These are phyloP conservation scores for Trematosphaeria pertusa DNA, from an alignment of 2,329 filamentous ascomycete genomes.

Conservation along the genomic window DNA sequence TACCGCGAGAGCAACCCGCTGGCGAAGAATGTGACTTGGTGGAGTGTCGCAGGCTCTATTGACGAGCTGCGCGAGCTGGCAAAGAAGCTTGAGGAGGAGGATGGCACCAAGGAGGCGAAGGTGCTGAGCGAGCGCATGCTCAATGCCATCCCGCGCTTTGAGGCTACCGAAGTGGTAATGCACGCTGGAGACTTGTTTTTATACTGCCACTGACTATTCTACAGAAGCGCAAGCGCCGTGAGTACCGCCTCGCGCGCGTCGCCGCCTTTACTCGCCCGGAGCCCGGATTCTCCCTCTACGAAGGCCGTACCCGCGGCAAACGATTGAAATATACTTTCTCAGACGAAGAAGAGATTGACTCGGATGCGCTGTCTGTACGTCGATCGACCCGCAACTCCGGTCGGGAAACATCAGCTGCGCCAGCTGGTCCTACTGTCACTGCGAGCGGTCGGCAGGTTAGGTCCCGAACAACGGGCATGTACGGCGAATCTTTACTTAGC, in stretches of 20 bases:
- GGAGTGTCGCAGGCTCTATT: slow-evolving; percentile 89
- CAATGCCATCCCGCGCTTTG: slow-evolving; percentile 84
- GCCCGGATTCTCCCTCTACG: slow-evolving; percentile 89
- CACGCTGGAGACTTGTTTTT: not conserved
- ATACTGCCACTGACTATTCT: slow-evolving; percentile 19
- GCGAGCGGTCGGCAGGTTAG: slow-evolving; percentile 87
- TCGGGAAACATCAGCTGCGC: slow-evolving; percentile 74
- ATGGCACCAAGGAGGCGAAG: slow-evolving; percentile 82
- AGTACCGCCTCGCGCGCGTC: slow-evolving; percentile 86
- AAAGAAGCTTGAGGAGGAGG: slow-evolving; percentile 76
- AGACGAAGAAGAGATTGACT: slow-evolving; percentile 82
- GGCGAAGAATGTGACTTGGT: slow-evolving; percentile 81
- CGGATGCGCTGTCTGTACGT: slow-evolving; percentile 71
- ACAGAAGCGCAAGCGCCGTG: slow-evolving; percentile 89
- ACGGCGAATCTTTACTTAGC: slow-evolving; percentile 67
- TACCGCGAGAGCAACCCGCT: slow-evolving; percentile 92
- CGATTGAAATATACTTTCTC: slow-evolving; percentile 96
- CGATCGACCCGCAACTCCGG: slow-evolving; percentile 72
- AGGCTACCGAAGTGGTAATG: slow-evolving; percentile 85
- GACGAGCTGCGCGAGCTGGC: slow-evolving; percentile 80
- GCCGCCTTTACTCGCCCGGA: slow-evolving; percentile 88
- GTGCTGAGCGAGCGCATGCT: slow-evolving; percentile 79
- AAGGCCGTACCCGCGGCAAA: slow-evolving; percentile 94
- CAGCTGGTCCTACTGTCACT: slow-evolving; percentile 70
- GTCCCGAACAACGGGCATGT: slow-evolving; percentile 66